Evolutionary conservation across 2,329 filamentous ascomycete species (phyloP).

Genomic region (Colletotrichum higginsianum): DNA sequence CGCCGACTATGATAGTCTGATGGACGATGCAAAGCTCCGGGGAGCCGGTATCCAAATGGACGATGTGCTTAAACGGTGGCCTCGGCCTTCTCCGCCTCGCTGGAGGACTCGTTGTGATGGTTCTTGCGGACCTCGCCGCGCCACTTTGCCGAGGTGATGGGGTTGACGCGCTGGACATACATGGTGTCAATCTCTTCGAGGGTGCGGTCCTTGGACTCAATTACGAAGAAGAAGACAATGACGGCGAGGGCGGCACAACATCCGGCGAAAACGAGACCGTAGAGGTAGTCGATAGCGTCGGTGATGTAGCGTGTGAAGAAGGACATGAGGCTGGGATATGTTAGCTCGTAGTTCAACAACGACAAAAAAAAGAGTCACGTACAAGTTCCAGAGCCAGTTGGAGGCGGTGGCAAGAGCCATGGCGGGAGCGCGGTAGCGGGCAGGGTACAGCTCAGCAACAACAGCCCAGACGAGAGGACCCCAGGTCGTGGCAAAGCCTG

Average conservation of each 20-base stretch:
- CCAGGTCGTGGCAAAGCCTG: constrained; percentile 78
- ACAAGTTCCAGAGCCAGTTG: constrained; percentile 79
- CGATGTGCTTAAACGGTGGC: constrained; percentile 18
- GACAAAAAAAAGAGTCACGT: constrained; percentile 64
- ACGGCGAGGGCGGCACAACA: constrained; percentile 74
- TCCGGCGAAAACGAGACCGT: constrained; percentile 80
- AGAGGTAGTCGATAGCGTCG: constrained; percentile 77
- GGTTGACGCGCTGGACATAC: constrained; percentile 72
- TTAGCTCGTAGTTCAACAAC: constrained; percentile 22
- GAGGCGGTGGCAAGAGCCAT: constrained; percentile 71
- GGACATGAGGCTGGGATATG: constrained; percentile 54
- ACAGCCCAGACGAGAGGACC: constrained; percentile 79
- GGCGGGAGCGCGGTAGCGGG: constrained; percentile 67
- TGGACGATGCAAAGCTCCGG: neutral
- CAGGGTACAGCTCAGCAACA: constrained; percentile 75
- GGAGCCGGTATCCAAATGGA: neutral
- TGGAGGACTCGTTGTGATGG: constrained; percentile 42
- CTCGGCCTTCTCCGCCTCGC: constrained; percentile 34
- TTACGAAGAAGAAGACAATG: constrained; percentile 83
- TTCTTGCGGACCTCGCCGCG: constrained; percentile 47
- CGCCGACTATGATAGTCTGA: neutral
- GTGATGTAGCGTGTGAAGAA: constrained; percentile 78
- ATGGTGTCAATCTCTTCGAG: constrained; percentile 85
- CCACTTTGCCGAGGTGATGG: constrained; percentile 61
- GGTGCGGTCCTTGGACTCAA: constrained; percentile 79